Percentiles rank a stretch among this genome's conserved stretches.
These are phyloP conservation scores for Xylaria sp. DNA, from an alignment of 2,329 filamentous ascomycete species.

Conservation along the genomic window DNA sequence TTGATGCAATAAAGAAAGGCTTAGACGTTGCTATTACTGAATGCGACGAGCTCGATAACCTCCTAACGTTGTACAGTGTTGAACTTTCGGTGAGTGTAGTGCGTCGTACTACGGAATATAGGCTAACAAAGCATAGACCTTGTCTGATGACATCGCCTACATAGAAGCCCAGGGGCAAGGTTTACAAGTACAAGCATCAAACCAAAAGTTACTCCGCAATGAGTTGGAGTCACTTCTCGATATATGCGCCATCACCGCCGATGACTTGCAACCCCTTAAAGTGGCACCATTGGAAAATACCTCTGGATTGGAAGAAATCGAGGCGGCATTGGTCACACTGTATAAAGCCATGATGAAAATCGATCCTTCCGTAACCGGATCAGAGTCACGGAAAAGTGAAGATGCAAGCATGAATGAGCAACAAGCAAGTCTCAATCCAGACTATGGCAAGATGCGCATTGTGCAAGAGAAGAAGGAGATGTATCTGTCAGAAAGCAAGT, in stretches of 20 bases:
- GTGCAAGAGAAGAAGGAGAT: constrained; percentile 94
- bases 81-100: constrained; percentile 80
- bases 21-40: constrained; percentile 92
- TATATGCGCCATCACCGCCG: constrained; percentile 85
- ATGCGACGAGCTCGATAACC: constrained; percentile 94
- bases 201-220: constrained; percentile 91
- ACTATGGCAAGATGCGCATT: constrained; percentile 90
- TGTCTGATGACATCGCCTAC: constrained; percentile 95
- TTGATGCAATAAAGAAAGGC: constrained; percentile 84
- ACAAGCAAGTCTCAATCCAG: constrained; percentile 69
- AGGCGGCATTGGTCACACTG: constrained; percentile 78
- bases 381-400: constrained; percentile 59
- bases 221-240: constrained; percentile 90
- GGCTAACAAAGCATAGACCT: constrained; percentile 68
- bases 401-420: constrained; percentile 60
- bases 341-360: constrained; percentile 96
- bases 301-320: constrained; percentile 79
- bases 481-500: constrained; percentile 78
- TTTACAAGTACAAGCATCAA: constrained; percentile 94
- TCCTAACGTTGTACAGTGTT: constrained; percentile 93
- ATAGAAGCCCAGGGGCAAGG: constrained; percentile 98
- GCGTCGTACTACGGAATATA: neutral
- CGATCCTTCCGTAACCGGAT: constrained; percentile 77
- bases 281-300: constrained; percentile 77
- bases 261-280: constrained; percentile 78